A percentile compares a stretch with the other conserved stretches of the same genome.
These are phyloP conservation scores for Arthrobotrys musiformis DNA, from an alignment of 2,329 filamentous ascomycete genomes.

Conservation along the genomic window DNA sequence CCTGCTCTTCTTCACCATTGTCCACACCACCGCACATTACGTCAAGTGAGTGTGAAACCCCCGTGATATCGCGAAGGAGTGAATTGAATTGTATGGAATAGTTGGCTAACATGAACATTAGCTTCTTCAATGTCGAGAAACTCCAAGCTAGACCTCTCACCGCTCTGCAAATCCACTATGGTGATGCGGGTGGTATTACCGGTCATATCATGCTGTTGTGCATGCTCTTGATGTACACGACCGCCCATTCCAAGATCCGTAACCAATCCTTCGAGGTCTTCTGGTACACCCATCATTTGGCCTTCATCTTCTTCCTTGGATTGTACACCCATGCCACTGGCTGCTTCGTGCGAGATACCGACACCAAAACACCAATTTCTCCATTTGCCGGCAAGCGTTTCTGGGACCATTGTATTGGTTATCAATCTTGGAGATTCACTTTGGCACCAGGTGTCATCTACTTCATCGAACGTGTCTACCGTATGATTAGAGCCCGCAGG, in stretches of 20 bases:
- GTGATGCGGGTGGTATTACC: slow-evolving; percentile 87
- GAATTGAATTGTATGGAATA: neutral
- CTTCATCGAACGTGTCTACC: slow-evolving; percentile 85
- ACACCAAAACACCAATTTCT: slow-evolving; percentile 73
- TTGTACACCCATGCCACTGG: slow-evolving; percentile 96
- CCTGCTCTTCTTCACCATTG: slow-evolving; percentile 80
- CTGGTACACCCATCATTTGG: slow-evolving; percentile 99
- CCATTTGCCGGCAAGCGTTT: slow-evolving; percentile 84
- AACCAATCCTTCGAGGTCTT: slow-evolving; percentile 98
- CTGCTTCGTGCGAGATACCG: slow-evolving; percentile 87
- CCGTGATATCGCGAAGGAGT: neutral
- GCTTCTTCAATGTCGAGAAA: slow-evolving; percentile 94
- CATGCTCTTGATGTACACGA: slow-evolving; percentile 99
- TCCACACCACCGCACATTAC: slow-evolving; percentile 85
- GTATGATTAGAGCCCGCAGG: slow-evolving; percentile 84
- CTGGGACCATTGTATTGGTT: slow-evolving; percentile 94
- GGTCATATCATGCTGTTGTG: slow-evolving; percentile 98
- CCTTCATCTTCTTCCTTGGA: slow-evolving; percentile 90
- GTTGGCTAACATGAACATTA: slow-evolving; percentile 61
- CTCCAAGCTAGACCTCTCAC: slow-evolving; percentile 81
- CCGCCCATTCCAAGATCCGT: slow-evolving; percentile 88
- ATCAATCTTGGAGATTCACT: slow-evolving; percentile 98
- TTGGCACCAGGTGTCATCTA: slow-evolving; percentile 86
- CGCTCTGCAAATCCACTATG: slow-evolving; percentile 91
- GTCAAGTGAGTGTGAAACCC: slow-evolving; percentile 76